These are phyloP conservation scores for Petunia secreta DNA, from an alignment of 257 asterid genomes.

Conservation along the genomic window DNA sequence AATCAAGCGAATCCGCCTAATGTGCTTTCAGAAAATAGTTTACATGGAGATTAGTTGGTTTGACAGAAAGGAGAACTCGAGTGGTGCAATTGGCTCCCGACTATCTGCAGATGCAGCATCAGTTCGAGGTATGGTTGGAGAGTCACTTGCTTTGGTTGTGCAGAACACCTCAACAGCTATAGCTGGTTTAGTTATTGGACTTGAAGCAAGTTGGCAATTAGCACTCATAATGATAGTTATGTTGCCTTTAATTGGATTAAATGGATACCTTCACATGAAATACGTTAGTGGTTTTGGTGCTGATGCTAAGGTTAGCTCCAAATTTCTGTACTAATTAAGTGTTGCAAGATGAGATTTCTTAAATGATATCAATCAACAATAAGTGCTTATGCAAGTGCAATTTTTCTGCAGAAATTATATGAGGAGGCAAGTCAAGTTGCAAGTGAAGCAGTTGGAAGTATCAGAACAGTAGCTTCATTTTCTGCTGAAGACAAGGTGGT, in stretches of 20 bases:
- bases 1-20: conserved; percentile 37
- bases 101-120: conserved; percentile 55
- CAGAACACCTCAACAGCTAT: conserved; percentile 69
- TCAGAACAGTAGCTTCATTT: conserved; percentile 86
- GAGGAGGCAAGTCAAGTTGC: conserved; percentile 95
- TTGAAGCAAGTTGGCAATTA: conserved; percentile 75
- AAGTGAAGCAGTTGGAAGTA: conserved; percentile 84
- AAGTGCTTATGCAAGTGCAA: background rate
- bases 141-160: conserved; percentile 81
- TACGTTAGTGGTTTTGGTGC: conserved; percentile 78
- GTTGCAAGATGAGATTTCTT: conserved; percentile 40
- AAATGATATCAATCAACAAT: too few relatives aligned
- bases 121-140: conserved; percentile 82
- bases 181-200: conserved; percentile 70
- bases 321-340: conserved; percentile 40
- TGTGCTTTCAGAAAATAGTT: conserved; percentile 81
- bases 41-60: conserved; percentile 49
- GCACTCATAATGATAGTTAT: conserved; percentile 69
- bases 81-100: conserved; percentile 36
- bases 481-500: conserved; percentile 87
- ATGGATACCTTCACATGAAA: conserved; percentile 63
- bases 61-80: conserved; percentile 26
- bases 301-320: conserved; percentile 73
- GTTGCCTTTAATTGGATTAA: conserved; percentile 68
- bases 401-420: conserved; percentile 58